Evolutionary conservation across 2,329 filamentous ascomycete genomes (phyloP), one percentile per base, ranked within the genome.

Genomic region (Leptographium lundbergii): DNA sequence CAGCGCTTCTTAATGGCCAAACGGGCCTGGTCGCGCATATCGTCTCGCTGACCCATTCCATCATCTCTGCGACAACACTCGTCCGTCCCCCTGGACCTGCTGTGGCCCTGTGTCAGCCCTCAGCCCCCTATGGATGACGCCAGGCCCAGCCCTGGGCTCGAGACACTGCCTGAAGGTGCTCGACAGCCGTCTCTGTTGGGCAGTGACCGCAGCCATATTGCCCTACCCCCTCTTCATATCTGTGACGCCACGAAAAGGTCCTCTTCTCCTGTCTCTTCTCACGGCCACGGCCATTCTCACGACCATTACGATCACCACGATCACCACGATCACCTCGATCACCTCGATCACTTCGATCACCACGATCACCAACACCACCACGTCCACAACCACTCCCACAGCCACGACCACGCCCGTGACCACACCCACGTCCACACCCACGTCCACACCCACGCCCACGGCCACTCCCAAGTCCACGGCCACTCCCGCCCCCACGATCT

Each of bases 121-220:
- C 32, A 53, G 22, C 27, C 34, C 52, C 42, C 53, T 39, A 64
- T 64, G 62, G 59, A 64, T 61, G 36, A 63, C 59, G 61, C 57
- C 59, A 61, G 59, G 51, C 48, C 57, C 52, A 54, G 59, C 39
- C 13, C 57, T 19, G 58, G 42, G 48, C 55, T 60, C 47, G 60
- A 51, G 59, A 36, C 58, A 42, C 60, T 57, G 27, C 50, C 50
- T 53, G 45, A n/a, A 48, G 17, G 19, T 19, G 24, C 24, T 51
- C 48, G 48, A 51, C 29, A 27, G 13, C 17, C 48, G 19, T 45
- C 53, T 0, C 34, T 34, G n/a, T 42, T 22, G 17, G 53, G 53
- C 32, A 25, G 32, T 42, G 34, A 39, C 34, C 34, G 19, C 48
- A 29, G 48, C 14, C 24, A 29, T 51, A 32, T 19, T 51, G n/a